These are phyloP conservation scores for Trichocomaceae sp. DNA, from an alignment of 2,329 filamentous ascomycete species.

Conservation along the genomic window DNA sequence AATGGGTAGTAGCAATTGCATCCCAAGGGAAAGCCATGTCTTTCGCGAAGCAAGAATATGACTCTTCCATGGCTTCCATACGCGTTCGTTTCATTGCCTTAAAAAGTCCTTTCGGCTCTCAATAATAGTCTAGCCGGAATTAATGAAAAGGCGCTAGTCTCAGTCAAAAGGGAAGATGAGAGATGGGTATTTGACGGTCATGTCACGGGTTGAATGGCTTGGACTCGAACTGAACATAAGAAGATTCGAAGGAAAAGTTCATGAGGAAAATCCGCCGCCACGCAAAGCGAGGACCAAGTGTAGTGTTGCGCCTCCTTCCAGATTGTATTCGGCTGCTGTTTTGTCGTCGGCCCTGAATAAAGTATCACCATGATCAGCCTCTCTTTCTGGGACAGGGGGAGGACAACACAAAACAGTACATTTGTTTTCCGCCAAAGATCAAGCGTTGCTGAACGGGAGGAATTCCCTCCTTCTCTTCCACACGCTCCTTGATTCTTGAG, in stretches of 20 bases:
- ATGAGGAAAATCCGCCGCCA: constrained; percentile 54
- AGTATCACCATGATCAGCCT: not conserved
- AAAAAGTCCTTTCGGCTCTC: not conserved
- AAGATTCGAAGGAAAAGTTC: not conserved
- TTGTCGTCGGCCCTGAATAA: constrained; percentile 79
- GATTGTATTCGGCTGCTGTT: constrained; percentile 79
- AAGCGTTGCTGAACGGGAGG: constrained; percentile 93
- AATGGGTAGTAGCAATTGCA: not conserved
- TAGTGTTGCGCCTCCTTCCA: constrained; percentile 86
- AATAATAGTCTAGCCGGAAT: not conserved
- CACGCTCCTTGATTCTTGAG: constrained; percentile 94
- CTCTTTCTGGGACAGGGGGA: not conserved
- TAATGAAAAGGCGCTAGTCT: not conserved
- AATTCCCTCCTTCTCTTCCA: constrained; percentile 98
- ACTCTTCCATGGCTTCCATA: not conserved
- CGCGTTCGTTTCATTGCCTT: not conserved
- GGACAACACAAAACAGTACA: constrained; percentile 51
- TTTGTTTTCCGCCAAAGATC: constrained; percentile 96
- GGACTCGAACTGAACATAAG: not conserved
- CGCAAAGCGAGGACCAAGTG: constrained; percentile 92
- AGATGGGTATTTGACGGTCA: not conserved
- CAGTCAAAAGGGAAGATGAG: not conserved
- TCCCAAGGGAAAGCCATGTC: not conserved
- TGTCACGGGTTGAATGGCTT: not conserved
- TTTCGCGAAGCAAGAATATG: not conserved